Evolutionary conservation across 495 filamentous ascomycete genomes (phyloP).

Genomic region (Xylaria venustula): DNA sequence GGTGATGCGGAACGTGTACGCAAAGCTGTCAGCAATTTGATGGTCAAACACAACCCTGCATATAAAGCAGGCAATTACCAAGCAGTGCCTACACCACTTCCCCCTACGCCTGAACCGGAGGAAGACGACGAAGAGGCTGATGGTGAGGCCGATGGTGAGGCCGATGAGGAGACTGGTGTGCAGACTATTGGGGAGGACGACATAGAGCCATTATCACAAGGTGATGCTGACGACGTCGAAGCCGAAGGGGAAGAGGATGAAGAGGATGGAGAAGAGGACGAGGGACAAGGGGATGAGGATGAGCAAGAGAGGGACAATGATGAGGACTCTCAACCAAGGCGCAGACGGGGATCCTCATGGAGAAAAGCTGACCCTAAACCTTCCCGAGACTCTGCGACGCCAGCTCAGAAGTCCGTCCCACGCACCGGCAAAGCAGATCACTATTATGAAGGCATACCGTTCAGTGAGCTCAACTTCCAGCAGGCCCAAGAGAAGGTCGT

Average conservation of each 20-base stretch:
- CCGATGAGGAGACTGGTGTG: constrained; percentile 7
- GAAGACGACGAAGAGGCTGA: constrained; percentile 30
- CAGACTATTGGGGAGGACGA: constrained; percentile 22
- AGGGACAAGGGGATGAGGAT: constrained; percentile 29
- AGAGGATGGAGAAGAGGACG: constrained; percentile 27
- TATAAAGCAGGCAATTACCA: constrained; percentile 62
- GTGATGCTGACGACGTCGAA: constrained; percentile 29
- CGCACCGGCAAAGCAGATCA: constrained; percentile 43
- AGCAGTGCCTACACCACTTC: constrained; percentile 63
- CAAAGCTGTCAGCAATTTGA: constrained; percentile 71
- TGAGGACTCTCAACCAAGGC: constrained; percentile 11
- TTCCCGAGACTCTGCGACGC: constrained; percentile 30
- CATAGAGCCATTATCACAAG: constrained; percentile 31
- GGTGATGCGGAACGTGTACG: constrained; percentile 74
- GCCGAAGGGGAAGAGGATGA: constrained; percentile 18
- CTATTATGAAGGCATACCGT: constrained; percentile 52
- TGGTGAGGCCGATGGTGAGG: constrained; percentile 17
- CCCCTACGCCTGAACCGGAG: constrained; percentile 38
- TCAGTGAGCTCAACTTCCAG: constrained; percentile 68
- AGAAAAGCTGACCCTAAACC: constrained; percentile 16
- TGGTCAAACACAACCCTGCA: constrained; percentile 72
- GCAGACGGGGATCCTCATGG: constrained; percentile 5
- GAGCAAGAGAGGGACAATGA: constrained; percentile 31
- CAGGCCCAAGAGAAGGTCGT: constrained; percentile 81
- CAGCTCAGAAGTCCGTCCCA: constrained; percentile 21